Conservation (phyloP, 2,329 filamentous ascomycete genomes). For the Aspergillus clavatus region DNA sequence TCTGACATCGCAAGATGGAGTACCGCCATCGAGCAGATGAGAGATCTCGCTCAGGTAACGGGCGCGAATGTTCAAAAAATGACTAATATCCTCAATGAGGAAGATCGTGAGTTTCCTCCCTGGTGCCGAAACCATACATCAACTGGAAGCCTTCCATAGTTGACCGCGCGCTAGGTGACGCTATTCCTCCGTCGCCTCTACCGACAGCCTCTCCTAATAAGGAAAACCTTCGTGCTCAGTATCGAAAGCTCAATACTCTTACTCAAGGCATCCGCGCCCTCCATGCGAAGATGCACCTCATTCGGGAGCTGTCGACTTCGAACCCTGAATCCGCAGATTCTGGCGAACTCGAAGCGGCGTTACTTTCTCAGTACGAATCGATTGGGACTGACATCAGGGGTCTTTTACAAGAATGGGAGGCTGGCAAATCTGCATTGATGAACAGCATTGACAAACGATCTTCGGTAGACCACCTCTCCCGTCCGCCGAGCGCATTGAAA, state of each 20-base stretch:
- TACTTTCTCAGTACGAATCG: constrained; percentile 89
- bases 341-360: constrained; percentile 68
- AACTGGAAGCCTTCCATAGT: constrained; percentile 12
- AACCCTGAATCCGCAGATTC: constrained; percentile 66
- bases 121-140: not conserved
- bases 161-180: constrained; percentile 27
- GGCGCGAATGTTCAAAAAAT: constrained; percentile 61
- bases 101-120: constrained; percentile 60
- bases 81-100: constrained; percentile 66
- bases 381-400: constrained; percentile 82
- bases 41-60: constrained; percentile 58
- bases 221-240: constrained; percentile 78
- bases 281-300: constrained; percentile 88
- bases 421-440: constrained; percentile 76
- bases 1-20: constrained; percentile 75
- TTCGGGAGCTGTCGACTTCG: constrained; percentile 83
- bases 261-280: constrained; percentile 86
- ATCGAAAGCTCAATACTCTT: constrained; percentile 81
- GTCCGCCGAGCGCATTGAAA: constrained; percentile 45
- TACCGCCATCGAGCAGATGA: constrained; percentile 69
- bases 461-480: constrained; percentile 53
- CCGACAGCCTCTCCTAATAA: constrained; percentile 68
- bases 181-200: constrained; percentile 50
- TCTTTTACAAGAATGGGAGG: constrained; percentile 79
- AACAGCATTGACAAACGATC: constrained; percentile 78